These are phyloP conservation scores for Phanerodontia chrysosporium DNA, from an alignment of 768 basidiomycete genomes.

Conservation along the genomic window DNA sequence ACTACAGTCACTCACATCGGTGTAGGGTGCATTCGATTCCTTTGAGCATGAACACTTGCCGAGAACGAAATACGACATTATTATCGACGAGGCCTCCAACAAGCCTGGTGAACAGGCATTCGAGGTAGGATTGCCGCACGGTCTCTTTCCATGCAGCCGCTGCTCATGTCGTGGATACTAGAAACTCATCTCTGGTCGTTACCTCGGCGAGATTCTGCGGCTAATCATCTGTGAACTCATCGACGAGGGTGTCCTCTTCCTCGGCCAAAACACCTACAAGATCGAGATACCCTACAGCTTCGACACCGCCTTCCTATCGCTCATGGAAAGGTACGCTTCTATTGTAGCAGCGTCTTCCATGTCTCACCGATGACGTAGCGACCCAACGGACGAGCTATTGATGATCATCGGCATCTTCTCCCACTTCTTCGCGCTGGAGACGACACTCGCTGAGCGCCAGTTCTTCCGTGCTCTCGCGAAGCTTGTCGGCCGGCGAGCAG, in stretches of 20 bases:
- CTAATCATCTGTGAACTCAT: conserved; percentile 93
- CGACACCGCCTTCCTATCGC: conserved; percentile 94
- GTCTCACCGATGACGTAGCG: no score
- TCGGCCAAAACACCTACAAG: conserved; percentile 98
- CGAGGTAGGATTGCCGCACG: conserved; percentile 47
- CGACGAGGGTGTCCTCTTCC: conserved; percentile 94
- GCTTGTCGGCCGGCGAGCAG: conserved; percentile 85
- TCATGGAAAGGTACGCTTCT: conserved; percentile 81
- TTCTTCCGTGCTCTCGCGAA: conserved; percentile 95
- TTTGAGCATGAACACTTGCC: conserved; percentile 93
- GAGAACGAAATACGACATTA: conserved; percentile 88
- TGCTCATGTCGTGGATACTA: conserved; percentile 22
- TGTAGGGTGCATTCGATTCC: conserved; percentile 94
- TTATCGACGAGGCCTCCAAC: conserved; percentile 91
- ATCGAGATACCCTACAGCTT: conserved; percentile 89
- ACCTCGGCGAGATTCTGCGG: conserved; percentile 95
- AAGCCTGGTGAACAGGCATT: conserved; percentile 96
- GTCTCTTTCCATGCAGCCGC: background rate
- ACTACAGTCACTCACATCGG: background rate
- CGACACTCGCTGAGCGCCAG: conserved; percentile 92
- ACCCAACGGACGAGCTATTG: conserved; percentile 93
- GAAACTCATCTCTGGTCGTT: conserved; percentile 96
- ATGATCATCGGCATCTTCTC: conserved; percentile 97
- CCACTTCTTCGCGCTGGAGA: conserved; percentile 95
- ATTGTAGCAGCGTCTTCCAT: no score